Evolutionary conservation across 2,329 filamentous ascomycete species (phyloP), one percentile per base, ranked within the genome.

Genomic region (Hortaea werneckii): DNA sequence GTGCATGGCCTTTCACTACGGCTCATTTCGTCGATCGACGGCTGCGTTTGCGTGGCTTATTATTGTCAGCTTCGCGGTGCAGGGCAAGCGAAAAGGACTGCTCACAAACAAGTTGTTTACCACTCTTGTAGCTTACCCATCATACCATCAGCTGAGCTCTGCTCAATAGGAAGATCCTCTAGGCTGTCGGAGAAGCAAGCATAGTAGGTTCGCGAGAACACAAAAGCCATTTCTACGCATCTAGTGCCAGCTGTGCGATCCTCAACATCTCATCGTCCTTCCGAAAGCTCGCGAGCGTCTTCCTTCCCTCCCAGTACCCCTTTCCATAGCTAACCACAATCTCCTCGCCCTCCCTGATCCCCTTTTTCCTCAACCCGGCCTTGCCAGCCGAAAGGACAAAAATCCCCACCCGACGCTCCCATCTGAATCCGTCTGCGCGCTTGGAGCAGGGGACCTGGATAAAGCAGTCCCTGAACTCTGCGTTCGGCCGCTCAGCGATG

Each of bases 251-350:
- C 30, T 52, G 37, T 27, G 56, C 57, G 37, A 58, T 54, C 41
- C 47, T 53, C 41, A 56, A 32, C 58, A 57, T 60, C 44, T 54
- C 56, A n/a, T 43, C 45, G 43, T 61, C 55, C 46, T 56, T 54
- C 29, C 58, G 41, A 42, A 60, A 56, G 42, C 42, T 46, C 9
- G 44, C 56, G 44, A 59, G 34, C 39, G 47, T 47, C 52, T 54
- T 50, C 13, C 58, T 44, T 30, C 42, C 46, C 52, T 67, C 65
- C 46, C 59, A 60, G 37, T 50, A 60, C 3, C 54, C 50, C 40
- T 75, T 75, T 29, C 73, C 74, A 54, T 77, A 77, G 52, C 66
- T 73, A 11, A 77, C 65, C 28, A 75, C 59, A 39, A 77, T 69
- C 58, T 77, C 74, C 46, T 73, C 64, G 2, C 71, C 72, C 47